These are phyloP conservation scores for Bryum argenteum DNA, from an alignment of 225 moss, liverwort and hornwort genomes.

Conservation along the genomic window DNA sequence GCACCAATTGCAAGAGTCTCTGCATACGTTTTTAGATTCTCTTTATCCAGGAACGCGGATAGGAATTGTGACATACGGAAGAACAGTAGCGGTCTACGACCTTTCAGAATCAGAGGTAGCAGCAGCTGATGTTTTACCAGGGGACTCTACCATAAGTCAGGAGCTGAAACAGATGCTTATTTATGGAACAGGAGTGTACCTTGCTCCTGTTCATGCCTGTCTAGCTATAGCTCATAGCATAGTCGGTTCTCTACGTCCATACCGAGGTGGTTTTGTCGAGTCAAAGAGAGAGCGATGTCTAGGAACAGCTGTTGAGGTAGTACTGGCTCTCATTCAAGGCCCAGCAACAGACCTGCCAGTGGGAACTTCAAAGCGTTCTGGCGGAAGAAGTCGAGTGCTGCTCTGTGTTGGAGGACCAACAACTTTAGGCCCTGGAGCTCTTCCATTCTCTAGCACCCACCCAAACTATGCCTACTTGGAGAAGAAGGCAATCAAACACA, in stretches of 20 bases:
- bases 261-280: slow-evolving; percentile 76
- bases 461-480: slow-evolving; percentile 89
- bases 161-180: slow-evolving; percentile 93
- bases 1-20: slow-evolving; percentile 79
- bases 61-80: slow-evolving; percentile 83
- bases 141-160: slow-evolving; percentile 71
- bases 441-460: slow-evolving; percentile 69
- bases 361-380: slow-evolving; percentile 78
- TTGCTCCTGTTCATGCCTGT: slow-evolving; percentile 92
- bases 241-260: slow-evolving; percentile 84
- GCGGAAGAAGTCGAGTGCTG: slow-evolving; percentile 93
- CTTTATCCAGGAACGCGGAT: slow-evolving; percentile 78
- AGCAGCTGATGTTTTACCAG: slow-evolving; percentile 94
- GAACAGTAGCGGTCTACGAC: slow-evolving; percentile 88
- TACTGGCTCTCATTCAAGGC: slow-evolving; percentile 84
- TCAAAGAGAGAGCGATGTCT: slow-evolving; percentile 83
- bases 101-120: slow-evolving; percentile 79
- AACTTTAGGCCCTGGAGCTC: slow-evolving; percentile 79
- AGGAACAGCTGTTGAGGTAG: slow-evolving; percentile 89
- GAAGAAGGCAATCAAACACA: slow-evolving; percentile 84
- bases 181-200: slow-evolving; percentile 97
- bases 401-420: slow-evolving; percentile 92
- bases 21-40: slow-evolving; percentile 87
- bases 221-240: slow-evolving; percentile 83
- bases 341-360: slow-evolving; percentile 86